Conservation (phyloP, 805 yeast species). For the Candida manassasensis region DNA sequence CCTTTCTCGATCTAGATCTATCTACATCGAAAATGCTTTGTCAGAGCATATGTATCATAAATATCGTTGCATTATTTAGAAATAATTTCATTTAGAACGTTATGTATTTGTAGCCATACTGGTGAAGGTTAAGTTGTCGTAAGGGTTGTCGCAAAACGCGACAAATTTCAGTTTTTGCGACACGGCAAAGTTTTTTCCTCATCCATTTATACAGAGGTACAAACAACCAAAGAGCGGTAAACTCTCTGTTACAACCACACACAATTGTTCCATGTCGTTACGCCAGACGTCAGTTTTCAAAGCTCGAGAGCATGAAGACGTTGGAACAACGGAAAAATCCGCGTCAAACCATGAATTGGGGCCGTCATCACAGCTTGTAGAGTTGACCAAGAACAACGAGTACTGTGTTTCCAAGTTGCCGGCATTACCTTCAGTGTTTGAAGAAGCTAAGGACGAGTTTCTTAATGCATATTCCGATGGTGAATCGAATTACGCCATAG, state of each 20-base stretch:
- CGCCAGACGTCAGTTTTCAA: slow-evolving; percentile 7
- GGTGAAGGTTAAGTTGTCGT: too few relatives aligned
- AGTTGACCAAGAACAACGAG: slow-evolving; percentile 53
- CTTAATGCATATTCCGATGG: slow-evolving; percentile 45
- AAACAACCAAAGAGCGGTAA: too few relatives aligned
- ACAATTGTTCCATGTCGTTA: slow-evolving; percentile 1
- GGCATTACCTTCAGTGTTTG: slow-evolving; percentile 46
- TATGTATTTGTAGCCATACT: too few relatives aligned
- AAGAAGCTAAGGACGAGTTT: slow-evolving; percentile 3
- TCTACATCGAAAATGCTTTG: too few relatives aligned
- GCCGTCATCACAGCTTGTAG: slow-evolving; percentile 16
- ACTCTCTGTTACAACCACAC: neutral
- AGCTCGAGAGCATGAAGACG: slow-evolving; percentile 5
- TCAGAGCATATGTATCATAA: too few relatives aligned
- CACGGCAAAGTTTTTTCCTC: too few relatives aligned
- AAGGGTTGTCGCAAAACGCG: too few relatives aligned
- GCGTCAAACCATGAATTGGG: neutral
- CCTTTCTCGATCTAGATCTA: too few relatives aligned
- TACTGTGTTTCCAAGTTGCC: slow-evolving; percentile 56
- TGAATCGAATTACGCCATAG: slow-evolving; percentile 44
- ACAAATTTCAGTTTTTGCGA: too few relatives aligned
- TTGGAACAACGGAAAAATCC: slow-evolving; percentile 2
- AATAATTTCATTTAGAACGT: too few relatives aligned
- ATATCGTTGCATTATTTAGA: too few relatives aligned
- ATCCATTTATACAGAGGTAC: too few relatives aligned